phyloP scores from a whole-genome alignment of 805 yeast genomes.

The Phaffomyces opuntiae region DNA sequence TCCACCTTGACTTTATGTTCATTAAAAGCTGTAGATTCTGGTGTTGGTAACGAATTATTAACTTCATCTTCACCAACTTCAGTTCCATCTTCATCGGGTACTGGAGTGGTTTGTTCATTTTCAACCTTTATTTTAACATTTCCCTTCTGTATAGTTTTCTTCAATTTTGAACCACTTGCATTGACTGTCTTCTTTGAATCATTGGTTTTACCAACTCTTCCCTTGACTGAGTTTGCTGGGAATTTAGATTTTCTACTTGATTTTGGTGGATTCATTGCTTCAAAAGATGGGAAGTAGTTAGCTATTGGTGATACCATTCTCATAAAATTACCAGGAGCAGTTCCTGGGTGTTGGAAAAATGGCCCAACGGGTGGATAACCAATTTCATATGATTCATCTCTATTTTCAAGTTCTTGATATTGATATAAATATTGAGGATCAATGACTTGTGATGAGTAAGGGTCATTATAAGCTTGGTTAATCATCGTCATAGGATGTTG shows the following conservation, averaged over 20 bases:
- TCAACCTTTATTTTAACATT: constrained; percentile 1
- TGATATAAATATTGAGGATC: constrained; percentile 3
- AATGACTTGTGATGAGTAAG: constrained; percentile 1
- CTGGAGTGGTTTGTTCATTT: background rate
- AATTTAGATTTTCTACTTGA: constrained; percentile 9
- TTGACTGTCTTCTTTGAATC: background rate
- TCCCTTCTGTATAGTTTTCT: constrained; percentile 1
- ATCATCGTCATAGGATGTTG: background rate
- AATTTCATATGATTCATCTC: constrained; percentile 8
- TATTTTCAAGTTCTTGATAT: constrained; percentile 1
- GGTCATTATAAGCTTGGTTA: constrained; percentile 1
- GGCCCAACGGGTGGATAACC: background rate
- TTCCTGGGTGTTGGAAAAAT: background rate
- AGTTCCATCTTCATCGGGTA: no score
- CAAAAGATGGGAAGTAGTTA: constrained; percentile 22
- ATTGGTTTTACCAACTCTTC: background rate
- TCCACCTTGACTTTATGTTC: background rate
- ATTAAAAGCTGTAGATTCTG: constrained; percentile 18
- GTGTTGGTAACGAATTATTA: constrained; percentile 21
- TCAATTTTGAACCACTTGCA: background rate
- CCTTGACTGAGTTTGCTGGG: background rate
- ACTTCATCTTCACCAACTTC: constrained; percentile 2
- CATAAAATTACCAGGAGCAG: background rate
- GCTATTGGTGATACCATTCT: constrained; percentile 17
- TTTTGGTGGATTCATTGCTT: constrained; percentile 23